phyloP scores from a whole-genome alignment of 1,284 basidiomycete genomes.

The Porodaedalea pini region DNA sequence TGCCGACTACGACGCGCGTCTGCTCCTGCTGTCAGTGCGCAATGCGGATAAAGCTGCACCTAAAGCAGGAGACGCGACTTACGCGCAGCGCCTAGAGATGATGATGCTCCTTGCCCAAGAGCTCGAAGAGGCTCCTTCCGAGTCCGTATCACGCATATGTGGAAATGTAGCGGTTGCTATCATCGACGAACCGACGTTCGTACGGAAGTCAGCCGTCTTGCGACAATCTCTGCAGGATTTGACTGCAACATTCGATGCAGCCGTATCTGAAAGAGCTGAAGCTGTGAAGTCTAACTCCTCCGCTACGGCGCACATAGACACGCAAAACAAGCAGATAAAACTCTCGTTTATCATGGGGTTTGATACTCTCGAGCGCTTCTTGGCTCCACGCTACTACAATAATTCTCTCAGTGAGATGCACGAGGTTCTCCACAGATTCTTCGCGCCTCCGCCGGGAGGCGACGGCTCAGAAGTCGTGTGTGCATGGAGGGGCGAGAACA shows the following conservation, averaged over 20 bases:
- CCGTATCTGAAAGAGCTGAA: constrained; percentile 17
- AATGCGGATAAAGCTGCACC: constrained; percentile 83
- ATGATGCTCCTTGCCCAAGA: constrained; percentile 65
- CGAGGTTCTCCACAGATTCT: constrained; percentile 54
- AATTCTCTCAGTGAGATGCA: constrained; percentile 50
- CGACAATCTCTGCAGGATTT: constrained; percentile 43
- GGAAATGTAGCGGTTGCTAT: constrained; percentile 76
- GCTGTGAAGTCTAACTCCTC: neutral
- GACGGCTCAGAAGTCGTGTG: constrained; percentile 72
- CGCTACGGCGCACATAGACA: constrained; percentile 11
- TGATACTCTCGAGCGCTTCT: constrained; percentile 86
- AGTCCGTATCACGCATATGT: constrained; percentile 20
- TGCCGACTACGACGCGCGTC: constrained; percentile 63
- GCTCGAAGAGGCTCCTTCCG: constrained; percentile 29
- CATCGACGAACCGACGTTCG: constrained; percentile 86
- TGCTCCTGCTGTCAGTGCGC: constrained; percentile 81
- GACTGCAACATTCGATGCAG: constrained; percentile 4
- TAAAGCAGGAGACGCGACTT: constrained; percentile 69
- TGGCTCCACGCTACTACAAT: constrained; percentile 77
- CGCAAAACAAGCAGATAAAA: constrained; percentile 30
- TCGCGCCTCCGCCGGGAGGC: constrained; percentile 46
- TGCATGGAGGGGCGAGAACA: constrained; percentile 38
- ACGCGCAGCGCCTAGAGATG: constrained; percentile 77
- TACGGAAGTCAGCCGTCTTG: constrained; percentile 72
- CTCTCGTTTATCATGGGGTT: constrained; percentile 77